These are phyloP conservation scores for Helenozyma rhizophorensis DNA, from an alignment of 805 yeast genomes.

Conservation along the genomic window DNA sequence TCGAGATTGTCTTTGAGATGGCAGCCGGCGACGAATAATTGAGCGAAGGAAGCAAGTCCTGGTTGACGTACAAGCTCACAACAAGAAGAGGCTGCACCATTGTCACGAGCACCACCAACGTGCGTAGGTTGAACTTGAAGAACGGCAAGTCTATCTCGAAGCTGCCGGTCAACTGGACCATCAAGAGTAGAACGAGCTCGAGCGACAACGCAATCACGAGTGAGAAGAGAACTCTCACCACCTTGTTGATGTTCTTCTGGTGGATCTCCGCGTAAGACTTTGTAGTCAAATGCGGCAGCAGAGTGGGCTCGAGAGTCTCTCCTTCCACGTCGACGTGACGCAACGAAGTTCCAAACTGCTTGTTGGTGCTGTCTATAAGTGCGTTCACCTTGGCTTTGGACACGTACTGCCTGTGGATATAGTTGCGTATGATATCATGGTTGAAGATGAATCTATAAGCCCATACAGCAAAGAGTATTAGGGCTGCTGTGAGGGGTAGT, in stretches of 20 bases:
- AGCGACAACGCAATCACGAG: conserved; percentile 27
- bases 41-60: conserved; percentile 20
- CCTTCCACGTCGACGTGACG: conserved; percentile 14
- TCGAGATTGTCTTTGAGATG: conserved; percentile 4
- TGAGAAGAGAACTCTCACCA: conserved; percentile 27
- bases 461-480: conserved; percentile 15
- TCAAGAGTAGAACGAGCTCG: conserved; percentile 29
- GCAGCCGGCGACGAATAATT: conserved; percentile 2
- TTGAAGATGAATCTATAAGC: conserved; percentile 19
- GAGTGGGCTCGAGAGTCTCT: conserved; percentile 9
- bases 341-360: conserved; percentile 12
- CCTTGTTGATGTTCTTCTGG: conserved; percentile 4
- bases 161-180: conserved; percentile 31
- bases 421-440: conserved; percentile 22
- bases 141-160: conserved; percentile 20
- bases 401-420: conserved; percentile 15
- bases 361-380: conserved; percentile 16
- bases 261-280: conserved; percentile 1
- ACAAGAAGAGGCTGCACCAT: conserved; percentile 42
- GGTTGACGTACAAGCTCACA: conserved; percentile 26
- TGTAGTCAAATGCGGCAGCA: no score
- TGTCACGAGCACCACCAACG: conserved; percentile 35
- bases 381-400: conserved; percentile 24
- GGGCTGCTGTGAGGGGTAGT: conserved; percentile 13
- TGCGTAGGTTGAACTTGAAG: conserved; percentile 37